These are phyloP conservation scores for Ramichloridium luteum DNA, from an alignment of 2,329 filamentous ascomycete species.

Conservation along the genomic window DNA sequence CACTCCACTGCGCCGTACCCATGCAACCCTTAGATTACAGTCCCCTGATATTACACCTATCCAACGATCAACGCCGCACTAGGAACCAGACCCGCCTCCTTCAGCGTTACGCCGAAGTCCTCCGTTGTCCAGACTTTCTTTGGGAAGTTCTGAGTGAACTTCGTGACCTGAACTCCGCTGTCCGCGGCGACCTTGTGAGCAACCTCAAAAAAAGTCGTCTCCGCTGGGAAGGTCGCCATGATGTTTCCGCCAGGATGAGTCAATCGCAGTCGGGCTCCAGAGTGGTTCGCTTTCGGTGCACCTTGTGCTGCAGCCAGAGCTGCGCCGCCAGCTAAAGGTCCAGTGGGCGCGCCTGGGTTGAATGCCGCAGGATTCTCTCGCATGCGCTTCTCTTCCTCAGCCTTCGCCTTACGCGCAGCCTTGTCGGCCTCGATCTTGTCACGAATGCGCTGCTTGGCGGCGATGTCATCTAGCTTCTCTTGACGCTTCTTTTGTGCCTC, in stretches of 20 bases:
- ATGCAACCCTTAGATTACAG: no score
- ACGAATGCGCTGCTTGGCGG: constrained; percentile 78
- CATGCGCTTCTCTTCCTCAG: constrained; percentile 72
- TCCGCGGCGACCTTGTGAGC: constrained; percentile 63
- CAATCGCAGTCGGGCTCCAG: constrained; percentile 67
- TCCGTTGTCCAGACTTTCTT: constrained; percentile 58
- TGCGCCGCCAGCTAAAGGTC: constrained; percentile 25
- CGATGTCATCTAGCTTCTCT: constrained; percentile 76
- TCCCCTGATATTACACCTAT: no score
- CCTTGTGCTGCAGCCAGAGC: constrained; percentile 5
- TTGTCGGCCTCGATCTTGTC: constrained; percentile 94
- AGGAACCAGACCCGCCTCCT: constrained; percentile 81
- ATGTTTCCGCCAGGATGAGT: constrained; percentile 72
- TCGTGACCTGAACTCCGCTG: constrained; percentile 55
- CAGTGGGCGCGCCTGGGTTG: constrained; percentile 33
- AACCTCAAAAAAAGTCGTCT: constrained; percentile 88
- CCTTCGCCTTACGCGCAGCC: constrained; percentile 72
- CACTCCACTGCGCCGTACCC: no score
- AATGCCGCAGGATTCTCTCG: constrained; percentile 59
- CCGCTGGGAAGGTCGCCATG: constrained; percentile 76
- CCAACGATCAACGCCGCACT: constrained; percentile 76
- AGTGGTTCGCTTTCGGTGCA: constrained; percentile 56
- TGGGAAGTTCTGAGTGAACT: constrained; percentile 79
- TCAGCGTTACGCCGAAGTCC: constrained; percentile 82
- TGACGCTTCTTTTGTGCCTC: constrained; percentile 74